These are phyloP conservation scores for Senna siamea DNA, from an alignment of 306 rosid species.

Conservation along the genomic window DNA sequence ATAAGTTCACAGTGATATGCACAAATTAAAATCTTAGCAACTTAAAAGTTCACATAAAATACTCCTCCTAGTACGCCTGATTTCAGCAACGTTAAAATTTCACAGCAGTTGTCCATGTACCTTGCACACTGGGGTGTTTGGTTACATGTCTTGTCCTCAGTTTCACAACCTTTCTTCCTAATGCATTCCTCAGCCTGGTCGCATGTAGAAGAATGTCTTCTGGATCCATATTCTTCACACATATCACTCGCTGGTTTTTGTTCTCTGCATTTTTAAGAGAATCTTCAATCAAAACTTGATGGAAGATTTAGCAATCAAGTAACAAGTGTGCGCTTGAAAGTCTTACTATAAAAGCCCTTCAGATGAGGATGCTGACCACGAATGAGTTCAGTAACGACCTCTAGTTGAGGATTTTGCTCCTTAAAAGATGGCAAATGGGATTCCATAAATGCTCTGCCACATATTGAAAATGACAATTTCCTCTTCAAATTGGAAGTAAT, in stretches of 20 bases:
- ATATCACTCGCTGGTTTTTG: slow-evolving; percentile 72
- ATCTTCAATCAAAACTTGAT: slow-evolving; percentile 16
- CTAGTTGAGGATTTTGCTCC: slow-evolving; percentile 85
- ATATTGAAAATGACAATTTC: slow-evolving; percentile 15
- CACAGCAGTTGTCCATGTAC: slow-evolving; percentile 87
- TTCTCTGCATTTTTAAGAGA: slow-evolving; percentile 54
- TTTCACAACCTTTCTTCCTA: slow-evolving; percentile 93
- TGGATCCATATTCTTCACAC: slow-evolving; percentile 85
- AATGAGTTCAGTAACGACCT: slow-evolving; percentile 81
- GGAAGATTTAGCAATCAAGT: neutral
- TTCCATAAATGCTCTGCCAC: slow-evolving; percentile 85
- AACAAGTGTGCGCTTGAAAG: slow-evolving; percentile 9
- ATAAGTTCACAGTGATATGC: neutral
- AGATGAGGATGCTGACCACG: slow-evolving; percentile 96
- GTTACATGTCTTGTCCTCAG: slow-evolving; percentile 85
- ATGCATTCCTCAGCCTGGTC: slow-evolving; percentile 73
- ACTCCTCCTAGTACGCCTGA: slow-evolving; percentile 19
- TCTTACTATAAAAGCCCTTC: slow-evolving; percentile 79
- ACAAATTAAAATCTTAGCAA: slow-evolving; percentile 8
- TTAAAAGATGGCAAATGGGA: slow-evolving; percentile 66
- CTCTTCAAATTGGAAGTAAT: slow-evolving; percentile 21
- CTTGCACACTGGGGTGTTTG: slow-evolving; percentile 88
- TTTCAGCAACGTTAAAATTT: slow-evolving; percentile 49
- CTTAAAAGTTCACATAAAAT: slow-evolving; percentile 13
- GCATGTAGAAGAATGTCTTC: slow-evolving; percentile 74